These are phyloP conservation scores for Gracilariopsis chorda DNA, from an alignment of 23 red algal species.

Conservation along the genomic window DNA sequence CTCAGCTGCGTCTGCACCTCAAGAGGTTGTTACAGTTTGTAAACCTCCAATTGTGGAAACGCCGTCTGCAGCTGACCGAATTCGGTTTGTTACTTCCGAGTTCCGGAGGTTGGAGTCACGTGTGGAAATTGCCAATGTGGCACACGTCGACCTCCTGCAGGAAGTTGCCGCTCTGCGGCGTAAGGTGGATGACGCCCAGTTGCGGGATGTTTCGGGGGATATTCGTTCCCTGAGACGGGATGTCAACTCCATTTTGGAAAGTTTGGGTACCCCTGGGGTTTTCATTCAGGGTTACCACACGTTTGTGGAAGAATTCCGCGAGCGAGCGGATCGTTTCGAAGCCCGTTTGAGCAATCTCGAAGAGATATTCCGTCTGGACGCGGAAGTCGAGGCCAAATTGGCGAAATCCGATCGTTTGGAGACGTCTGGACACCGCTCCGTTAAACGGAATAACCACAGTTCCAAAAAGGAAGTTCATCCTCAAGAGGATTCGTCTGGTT, in stretches of 20 bases:
- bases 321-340: too few species aligned
- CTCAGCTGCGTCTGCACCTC: neutral
- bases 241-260: neutral
- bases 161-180: neutral
- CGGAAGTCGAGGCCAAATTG: too few species aligned
- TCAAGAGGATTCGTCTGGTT: too few species aligned
- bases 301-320: too few species aligned
- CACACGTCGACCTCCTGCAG: neutral
- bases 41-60: neutral
- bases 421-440: too few species aligned
- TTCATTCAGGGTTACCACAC: neutral
- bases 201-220: neutral
- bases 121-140: neutral
- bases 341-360: too few species aligned
- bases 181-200: neutral
- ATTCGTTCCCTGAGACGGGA: neutral
- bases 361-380: too few species aligned
- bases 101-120: neutral
- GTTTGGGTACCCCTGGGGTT: neutral
- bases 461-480: too few species aligned
- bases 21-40: neutral
- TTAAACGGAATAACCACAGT: too few species aligned
- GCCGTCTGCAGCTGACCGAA: neutral
- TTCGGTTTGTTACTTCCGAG: neutral
- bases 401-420: too few species aligned